Evolutionary conservation across 2,329 filamentous ascomycete species (phyloP).

Genomic region (Gremmenia infestans): DNA sequence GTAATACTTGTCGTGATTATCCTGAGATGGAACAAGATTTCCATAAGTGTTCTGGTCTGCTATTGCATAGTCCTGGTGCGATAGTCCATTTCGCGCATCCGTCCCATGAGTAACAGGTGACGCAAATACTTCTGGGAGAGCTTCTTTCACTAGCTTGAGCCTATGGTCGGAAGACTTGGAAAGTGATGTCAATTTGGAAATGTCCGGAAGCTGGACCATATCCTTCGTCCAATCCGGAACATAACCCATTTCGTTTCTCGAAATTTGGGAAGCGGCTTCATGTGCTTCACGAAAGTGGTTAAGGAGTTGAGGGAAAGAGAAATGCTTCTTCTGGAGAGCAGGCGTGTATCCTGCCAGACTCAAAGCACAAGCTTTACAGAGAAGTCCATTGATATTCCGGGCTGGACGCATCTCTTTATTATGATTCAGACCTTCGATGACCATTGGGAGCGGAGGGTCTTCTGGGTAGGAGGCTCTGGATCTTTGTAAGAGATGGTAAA

Average conservation of each 20-base stretch:
- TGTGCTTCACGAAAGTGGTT: constrained; percentile 48
- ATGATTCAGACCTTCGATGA: constrained; percentile 54
- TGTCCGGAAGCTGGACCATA: constrained; percentile 56
- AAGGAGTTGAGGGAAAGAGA: constrained; percentile 55
- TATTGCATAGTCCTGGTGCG: constrained; percentile 7
- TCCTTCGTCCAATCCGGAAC: constrained; percentile 47
- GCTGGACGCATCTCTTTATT: constrained; percentile 53
- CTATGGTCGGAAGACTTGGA: constrained; percentile 47
- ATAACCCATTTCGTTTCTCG: constrained; percentile 24
- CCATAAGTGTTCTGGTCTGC: constrained; percentile 1
- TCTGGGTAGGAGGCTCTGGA: constrained; percentile 55
- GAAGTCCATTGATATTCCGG: constrained; percentile 47
- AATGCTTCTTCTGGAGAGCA: constrained; percentile 35
- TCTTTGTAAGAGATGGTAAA: constrained; percentile 56
- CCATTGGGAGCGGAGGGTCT: constrained; percentile 51
- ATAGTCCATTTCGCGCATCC: neutral
- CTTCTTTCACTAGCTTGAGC: constrained; percentile 44
- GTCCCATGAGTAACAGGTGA: constrained; percentile 3
- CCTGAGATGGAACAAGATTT: constrained; percentile 26
- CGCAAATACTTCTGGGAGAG: constrained; percentile 41
- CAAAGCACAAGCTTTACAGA: constrained; percentile 50
- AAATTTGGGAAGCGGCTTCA: constrained; percentile 25
- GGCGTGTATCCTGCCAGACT: constrained; percentile 25
- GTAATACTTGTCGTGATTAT: constrained; percentile 31
- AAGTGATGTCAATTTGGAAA: constrained; percentile 43